A percentile compares a stretch with the other conserved stretches of the same genome.
Conservation (phyloP, 2,329 filamentous ascomycete species). For the Scytalidium lignicola region DNA sequence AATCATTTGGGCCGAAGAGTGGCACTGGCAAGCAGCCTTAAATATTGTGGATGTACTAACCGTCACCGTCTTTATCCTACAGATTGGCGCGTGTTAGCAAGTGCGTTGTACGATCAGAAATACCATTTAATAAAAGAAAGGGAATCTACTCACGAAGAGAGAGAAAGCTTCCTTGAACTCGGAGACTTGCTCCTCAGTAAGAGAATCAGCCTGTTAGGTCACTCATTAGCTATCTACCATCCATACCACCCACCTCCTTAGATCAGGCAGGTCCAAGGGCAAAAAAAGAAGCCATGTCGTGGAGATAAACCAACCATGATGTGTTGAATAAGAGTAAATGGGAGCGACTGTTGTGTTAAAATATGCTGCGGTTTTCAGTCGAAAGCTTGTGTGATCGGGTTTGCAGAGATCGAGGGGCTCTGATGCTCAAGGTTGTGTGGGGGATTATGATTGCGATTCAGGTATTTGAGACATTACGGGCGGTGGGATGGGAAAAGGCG, state of each 20-base stretch:
- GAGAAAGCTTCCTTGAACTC: conserved; percentile 99
- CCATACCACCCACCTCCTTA: background rate
- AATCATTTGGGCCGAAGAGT: background rate
- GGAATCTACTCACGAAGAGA: conserved; percentile 78
- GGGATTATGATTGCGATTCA: conserved; percentile 5
- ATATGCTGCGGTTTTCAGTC: background rate
- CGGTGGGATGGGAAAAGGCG: background rate
- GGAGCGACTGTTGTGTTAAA: background rate
- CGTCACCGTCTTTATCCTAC: conserved; percentile 88
- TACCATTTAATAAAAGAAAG: conserved; percentile 15
- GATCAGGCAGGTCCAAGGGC: background rate
- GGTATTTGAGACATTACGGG: conserved; percentile 1
- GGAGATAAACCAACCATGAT: conserved; percentile 3
- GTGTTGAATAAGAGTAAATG: background rate
- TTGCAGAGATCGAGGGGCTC: background rate
- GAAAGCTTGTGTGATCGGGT: background rate
- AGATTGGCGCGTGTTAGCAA: conserved; percentile 4
- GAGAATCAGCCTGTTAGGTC: conserved; percentile 75
- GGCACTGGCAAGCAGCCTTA: background rate
- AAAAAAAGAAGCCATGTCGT: background rate
- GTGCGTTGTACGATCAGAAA: background rate
- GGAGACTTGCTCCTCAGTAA: conserved; percentile 99
- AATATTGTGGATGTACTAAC: conserved; percentile 49
- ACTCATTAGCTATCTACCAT: background rate
- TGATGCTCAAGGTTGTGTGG: conserved; percentile 2